These are phyloP conservation scores for Aquilaria yunnanensis DNA, from an alignment of 345 rosid genomes.

Conservation along the genomic window DNA sequence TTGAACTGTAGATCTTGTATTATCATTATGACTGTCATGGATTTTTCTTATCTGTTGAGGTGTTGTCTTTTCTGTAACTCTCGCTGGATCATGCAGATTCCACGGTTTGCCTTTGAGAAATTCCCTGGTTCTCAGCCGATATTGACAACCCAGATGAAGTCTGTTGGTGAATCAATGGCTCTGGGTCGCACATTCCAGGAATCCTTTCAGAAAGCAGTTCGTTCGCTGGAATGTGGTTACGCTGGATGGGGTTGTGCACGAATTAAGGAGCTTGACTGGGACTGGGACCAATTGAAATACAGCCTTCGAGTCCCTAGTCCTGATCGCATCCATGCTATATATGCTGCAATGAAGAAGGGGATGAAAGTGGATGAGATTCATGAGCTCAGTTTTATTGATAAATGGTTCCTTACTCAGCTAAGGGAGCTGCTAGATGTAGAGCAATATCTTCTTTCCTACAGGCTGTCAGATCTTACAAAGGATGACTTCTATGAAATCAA, in stretches of 20 bases:
- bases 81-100: slow-evolving; percentile 50
- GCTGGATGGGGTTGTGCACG: slow-evolving; percentile 88
- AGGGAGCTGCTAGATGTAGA: slow-evolving; percentile 85
- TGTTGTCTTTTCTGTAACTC: too few relatives aligned
- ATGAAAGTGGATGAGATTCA: slow-evolving; percentile 82
- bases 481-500: slow-evolving; percentile 80
- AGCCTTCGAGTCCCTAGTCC: slow-evolving; percentile 87
- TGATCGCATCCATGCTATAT: slow-evolving; percentile 72
- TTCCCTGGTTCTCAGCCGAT: slow-evolving; percentile 93
- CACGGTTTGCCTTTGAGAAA: slow-evolving; percentile 95
- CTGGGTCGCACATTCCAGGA: slow-evolving; percentile 94
- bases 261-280: slow-evolving; percentile 79
- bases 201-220: slow-evolving; percentile 91
- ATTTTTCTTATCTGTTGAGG: too few relatives aligned
- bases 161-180: slow-evolving; percentile 97
- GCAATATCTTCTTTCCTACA: slow-evolving; percentile 59
- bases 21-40: too few relatives aligned
- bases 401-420: slow-evolving; percentile 93
- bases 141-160: slow-evolving; percentile 94
- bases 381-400: slow-evolving; percentile 80
- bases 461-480: slow-evolving; percentile 61
- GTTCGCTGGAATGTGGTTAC: slow-evolving; percentile 82
- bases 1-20: too few relatives aligned
- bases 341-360: slow-evolving; percentile 97
- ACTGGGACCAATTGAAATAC: slow-evolving; percentile 86